Conservation (phyloP, 2,329 filamentous ascomycete genomes). For the Diaporthe australafricana region DNA sequence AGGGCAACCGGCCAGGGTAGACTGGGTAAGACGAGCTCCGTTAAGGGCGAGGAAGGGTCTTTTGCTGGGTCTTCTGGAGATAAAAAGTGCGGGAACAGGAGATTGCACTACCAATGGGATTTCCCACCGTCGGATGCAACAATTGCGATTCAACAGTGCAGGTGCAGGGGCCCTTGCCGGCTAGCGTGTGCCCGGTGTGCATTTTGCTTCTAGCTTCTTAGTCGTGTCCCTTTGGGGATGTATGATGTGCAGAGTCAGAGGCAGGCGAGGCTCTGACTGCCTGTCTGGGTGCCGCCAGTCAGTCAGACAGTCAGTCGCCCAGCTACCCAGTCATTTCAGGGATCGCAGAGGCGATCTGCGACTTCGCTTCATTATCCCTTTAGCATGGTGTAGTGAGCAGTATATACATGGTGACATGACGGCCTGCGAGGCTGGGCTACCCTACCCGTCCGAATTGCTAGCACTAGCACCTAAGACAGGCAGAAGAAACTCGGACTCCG, state of each 20-base stretch:
- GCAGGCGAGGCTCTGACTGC: background rate
- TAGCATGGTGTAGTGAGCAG: too few species aligned
- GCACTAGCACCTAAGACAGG: background rate
- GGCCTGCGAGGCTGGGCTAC: background rate
- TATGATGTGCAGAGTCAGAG: background rate
- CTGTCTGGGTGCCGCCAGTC: too few species aligned
- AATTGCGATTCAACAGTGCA: slow-evolving; percentile 21
- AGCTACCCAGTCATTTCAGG: too few species aligned
- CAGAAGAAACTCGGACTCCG: background rate
- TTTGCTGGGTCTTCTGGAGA: slow-evolving; percentile 29
- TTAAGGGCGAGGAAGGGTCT: slow-evolving; percentile 10
- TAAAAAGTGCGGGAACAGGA: slow-evolving; percentile 31
- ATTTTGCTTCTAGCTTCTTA: slow-evolving; percentile 1
- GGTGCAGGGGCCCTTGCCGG: slow-evolving; percentile 21
- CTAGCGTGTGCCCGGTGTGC: slow-evolving; percentile 12
- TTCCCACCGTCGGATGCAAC: slow-evolving; percentile 26
- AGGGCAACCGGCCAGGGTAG: slow-evolving; percentile 14
- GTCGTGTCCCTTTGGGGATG: slow-evolving; percentile 5
- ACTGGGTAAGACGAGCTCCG: background rate
- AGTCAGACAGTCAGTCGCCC: too few species aligned
- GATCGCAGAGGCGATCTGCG: too few species aligned
- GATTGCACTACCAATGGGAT: slow-evolving; percentile 32
- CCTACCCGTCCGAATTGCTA: slow-evolving; percentile 1
- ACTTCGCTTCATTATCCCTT: background rate
- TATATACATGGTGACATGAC: background rate